Evolutionary conservation across 192 early-diverging fungal genomes (phyloP), one percentile per base, ranked within the genome.

Genomic region (Spizellomyces punctatus): DNA sequence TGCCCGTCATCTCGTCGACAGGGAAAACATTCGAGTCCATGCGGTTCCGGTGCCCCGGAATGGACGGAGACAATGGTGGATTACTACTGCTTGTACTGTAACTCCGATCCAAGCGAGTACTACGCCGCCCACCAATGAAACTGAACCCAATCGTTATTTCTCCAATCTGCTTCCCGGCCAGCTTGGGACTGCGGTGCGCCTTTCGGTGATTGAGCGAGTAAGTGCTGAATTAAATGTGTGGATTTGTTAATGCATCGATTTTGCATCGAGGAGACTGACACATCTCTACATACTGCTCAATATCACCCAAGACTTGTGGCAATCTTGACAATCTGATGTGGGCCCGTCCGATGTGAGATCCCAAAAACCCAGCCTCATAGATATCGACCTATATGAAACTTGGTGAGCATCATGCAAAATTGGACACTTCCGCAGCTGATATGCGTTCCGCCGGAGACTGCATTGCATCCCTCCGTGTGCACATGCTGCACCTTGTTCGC

Each of bases 291-390:
- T 52, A 60, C 55, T 63, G 66, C 50, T 77, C 64, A 36, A 71
- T 46, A 50, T 67, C 66, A 8, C 78, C 78, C 36, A 68, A 50
- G n/a, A 74, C 42, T 19, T 56, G 58, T 6, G 72, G 70, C 27
- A 36, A 36, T 36, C 27, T 66, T 6, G 75, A 64, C n/a, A 80
- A 59, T 27, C 75, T 58, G 48, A 76, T 57, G 52, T 61, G 65
- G 14, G 54, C 67, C 16, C 69, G 50, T 2, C 75, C 79, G 61
- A 80, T 69, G 42, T 72, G 73, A 8, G 71, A 73, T 19, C 71
- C 71, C 16, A 72, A 64, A 46, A 72, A 72, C 2, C 71, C 71
- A 16, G 50, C 71, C 44, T 72, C 71, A 45, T 55, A 72, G 3
- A 72, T 48, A 52, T 72, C 71, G 6, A 70, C 57, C 50, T 54